Evolutionary conservation across 768 basidiomycete genomes (phyloP), one percentile per base, ranked within the genome.

Genomic region (Amanita rubescens): DNA sequence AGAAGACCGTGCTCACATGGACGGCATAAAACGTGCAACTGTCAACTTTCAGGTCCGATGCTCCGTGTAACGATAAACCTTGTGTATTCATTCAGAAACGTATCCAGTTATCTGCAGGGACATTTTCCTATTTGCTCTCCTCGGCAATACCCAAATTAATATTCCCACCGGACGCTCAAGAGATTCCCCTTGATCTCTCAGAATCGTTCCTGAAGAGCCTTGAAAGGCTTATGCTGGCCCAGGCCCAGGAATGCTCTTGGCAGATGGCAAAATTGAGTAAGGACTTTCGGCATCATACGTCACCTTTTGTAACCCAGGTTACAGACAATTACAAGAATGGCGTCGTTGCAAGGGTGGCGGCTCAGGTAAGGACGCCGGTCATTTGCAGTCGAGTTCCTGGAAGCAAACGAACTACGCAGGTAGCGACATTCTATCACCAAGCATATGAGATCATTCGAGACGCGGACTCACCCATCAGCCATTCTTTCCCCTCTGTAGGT

Each of bases 191-290:
- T 14, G 95, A 97, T 64, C 75, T 96, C 24, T 77, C 84, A 0
- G 68, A 71, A 22, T 62, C 78, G 0, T 84, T 87, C 59, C 61
- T 90, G 20, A 74, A 72, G 44, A 75, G 81, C 24, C 63, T 96
- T 39, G 82, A 90, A 62, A 79, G 69, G 58, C 76, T 97, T 52
- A 86, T 92, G 81, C 76, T 94, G 4, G 93, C 93, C 0, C 92
- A 97, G 67, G 94, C 94, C 1, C 95, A 98, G 60, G 96, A 99
- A 70, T 95, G 91, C 63, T 91, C 84, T 38, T 98, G 94, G 94
- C 94, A 95, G 64, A 80, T 87, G 59, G 94, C 94, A 14, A 85
- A 87, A 63, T 69, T 90, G 55, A 89, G 93, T 91, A 60, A 60
- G 75, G 27, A 45, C 41, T 17, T 41, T 49, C n/a, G 19, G 10